Conservation (phyloP, 2,329 filamentous ascomycete species). For the Tricladium varicosporioides region DNA sequence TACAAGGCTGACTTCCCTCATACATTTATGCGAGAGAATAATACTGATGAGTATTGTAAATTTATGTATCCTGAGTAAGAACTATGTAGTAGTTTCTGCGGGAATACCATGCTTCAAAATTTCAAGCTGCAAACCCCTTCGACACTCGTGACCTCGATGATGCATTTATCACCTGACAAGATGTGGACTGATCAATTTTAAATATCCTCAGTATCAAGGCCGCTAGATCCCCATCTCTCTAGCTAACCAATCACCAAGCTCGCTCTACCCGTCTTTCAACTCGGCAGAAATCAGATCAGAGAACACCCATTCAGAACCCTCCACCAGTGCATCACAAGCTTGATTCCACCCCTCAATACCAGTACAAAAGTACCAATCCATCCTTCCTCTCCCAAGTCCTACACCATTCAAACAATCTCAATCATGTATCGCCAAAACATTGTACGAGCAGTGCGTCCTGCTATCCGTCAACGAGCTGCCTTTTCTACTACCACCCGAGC, state of each 20-base stretch:
- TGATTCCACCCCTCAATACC: constrained; percentile 20
- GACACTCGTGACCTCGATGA: not conserved
- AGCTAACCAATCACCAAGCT: constrained; percentile 2
- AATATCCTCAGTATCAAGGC: no score
- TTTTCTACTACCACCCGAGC: constrained; percentile 34
- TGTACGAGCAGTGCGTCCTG: constrained; percentile 48
- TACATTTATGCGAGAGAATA: no score
- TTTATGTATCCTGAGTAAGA: not conserved
- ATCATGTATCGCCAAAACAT: constrained; percentile 65
- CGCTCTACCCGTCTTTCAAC: not conserved
- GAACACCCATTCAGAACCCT: constrained; percentile 25
- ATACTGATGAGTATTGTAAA: no score
- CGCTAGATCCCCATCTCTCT: not conserved
- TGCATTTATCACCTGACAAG: not conserved
- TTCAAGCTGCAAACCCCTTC: not conserved
- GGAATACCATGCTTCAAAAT: not conserved
- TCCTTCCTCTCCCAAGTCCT: constrained; percentile 13
- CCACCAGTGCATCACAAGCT: constrained; percentile 11
- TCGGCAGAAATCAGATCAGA: constrained; percentile 22
- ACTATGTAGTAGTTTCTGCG: not conserved
- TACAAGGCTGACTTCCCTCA: no score
- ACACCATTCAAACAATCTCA: constrained; percentile 17
- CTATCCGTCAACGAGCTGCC: constrained; percentile 59
- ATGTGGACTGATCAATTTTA: not conserved
- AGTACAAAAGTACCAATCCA: constrained; percentile 17